Percentiles rank a stretch among this genome's conserved stretches.
These are phyloP conservation scores for Acacia melanoxylon DNA, from an alignment of 306 rosid genomes.

Conservation along the genomic window DNA sequence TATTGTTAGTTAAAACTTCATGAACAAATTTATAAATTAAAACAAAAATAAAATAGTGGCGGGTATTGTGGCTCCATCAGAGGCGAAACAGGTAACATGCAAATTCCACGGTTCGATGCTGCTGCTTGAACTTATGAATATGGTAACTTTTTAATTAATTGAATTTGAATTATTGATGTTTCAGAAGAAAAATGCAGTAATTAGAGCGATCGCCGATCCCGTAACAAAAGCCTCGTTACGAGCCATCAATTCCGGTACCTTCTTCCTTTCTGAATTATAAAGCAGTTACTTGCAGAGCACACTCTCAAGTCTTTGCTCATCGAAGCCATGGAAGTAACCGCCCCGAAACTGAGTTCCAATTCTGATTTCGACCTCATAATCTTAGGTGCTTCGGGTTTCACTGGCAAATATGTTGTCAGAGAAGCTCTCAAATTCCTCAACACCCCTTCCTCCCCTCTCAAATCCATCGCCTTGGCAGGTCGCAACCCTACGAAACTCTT, in stretches of 20 bases:
- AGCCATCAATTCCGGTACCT: neutral
- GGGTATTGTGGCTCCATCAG: neutral
- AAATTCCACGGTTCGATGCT: neutral
- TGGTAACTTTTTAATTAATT: neutral
- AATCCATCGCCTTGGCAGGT: constrained; percentile 76
- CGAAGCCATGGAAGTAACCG: neutral
- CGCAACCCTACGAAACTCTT: constrained; percentile 57
- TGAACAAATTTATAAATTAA: too few species aligned
- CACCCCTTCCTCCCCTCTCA: constrained; percentile 53
- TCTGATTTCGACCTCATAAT: constrained; percentile 60
- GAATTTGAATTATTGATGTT: neutral
- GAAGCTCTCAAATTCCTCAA: constrained; percentile 75
- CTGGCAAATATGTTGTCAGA: constrained; percentile 75
- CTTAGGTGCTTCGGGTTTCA: constrained; percentile 90
- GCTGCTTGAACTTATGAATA: neutral
- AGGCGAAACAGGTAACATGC: neutral
- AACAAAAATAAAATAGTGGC: neutral
- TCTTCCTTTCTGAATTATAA: neutral
- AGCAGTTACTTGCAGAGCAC: neutral
- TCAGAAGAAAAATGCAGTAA: neutral
- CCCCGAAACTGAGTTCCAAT: neutral
- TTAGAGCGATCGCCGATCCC: neutral
- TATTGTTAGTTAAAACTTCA: too few species aligned
- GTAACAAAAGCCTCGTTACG: neutral
- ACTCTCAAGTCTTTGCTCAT: neutral